phyloP scores from a whole-genome alignment of 148 eudicot genomes.

The Mesembryanthemum crystallinum region DNA sequence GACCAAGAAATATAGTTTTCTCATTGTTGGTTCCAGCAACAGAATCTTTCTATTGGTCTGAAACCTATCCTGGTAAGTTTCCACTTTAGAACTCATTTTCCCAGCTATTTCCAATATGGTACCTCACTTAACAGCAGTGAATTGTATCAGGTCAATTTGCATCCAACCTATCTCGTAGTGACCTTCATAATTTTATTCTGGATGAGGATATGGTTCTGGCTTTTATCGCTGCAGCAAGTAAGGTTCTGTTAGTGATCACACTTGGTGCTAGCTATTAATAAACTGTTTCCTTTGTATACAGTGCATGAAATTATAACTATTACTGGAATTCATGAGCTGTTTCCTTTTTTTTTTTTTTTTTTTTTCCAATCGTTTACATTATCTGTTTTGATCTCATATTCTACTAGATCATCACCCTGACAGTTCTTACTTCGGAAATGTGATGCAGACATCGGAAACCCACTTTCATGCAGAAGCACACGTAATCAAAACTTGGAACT shows the following conservation, averaged over 20 bases:
- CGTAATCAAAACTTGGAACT: slow-evolving; percentile 31
- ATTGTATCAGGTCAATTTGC: slow-evolving; percentile 30
- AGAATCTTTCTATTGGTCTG: slow-evolving; percentile 67
- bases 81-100: background rate
- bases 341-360: too few species aligned
- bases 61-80: slow-evolving; percentile 59
- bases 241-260: slow-evolving; percentile 23
- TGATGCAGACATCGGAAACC: slow-evolving; percentile 64
- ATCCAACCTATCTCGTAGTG: slow-evolving; percentile 46
- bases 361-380: background rate
- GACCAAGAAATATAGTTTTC: slow-evolving; percentile 59
- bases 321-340: too few species aligned
- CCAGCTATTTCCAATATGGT: too few species aligned
- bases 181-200: slow-evolving; percentile 56
- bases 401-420: slow-evolving; percentile 10
- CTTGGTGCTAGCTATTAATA: background rate
- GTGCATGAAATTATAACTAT: background rate
- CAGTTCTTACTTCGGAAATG: slow-evolving; percentile 10
- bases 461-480: slow-evolving; percentile 57
- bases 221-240: slow-evolving; percentile 74
- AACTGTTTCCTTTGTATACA: too few species aligned
- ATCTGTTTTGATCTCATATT: background rate
- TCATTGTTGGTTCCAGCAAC: slow-evolving; percentile 75
- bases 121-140: slow-evolving; percentile 27
- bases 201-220: slow-evolving; percentile 70